A percentile compares a stretch with the other conserved stretches of the same genome.
These are phyloP conservation scores for Fusarium continuum DNA, from an alignment of 2,329 filamentous ascomycete genomes.

Conservation along the genomic window DNA sequence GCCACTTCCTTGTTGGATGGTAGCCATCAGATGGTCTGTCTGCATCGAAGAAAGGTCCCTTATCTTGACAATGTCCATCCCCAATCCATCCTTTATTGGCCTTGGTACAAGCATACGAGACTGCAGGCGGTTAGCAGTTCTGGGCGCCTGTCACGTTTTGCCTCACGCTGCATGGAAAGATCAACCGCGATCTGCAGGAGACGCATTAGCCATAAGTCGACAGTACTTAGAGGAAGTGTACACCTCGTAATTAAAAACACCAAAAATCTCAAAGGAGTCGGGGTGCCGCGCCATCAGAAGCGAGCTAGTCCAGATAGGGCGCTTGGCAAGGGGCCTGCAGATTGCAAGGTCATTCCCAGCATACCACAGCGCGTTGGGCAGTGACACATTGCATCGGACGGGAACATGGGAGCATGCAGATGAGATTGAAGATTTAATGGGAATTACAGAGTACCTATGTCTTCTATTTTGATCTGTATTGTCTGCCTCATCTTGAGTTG, in stretches of 20 bases:
- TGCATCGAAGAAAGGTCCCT: not conserved
- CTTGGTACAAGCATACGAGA: not conserved
- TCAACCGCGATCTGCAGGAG: conserved; percentile 25
- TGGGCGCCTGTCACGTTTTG: conserved; percentile 26
- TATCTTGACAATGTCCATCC: not conserved
- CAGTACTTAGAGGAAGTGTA: conserved; percentile 16
- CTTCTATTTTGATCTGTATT: too few relatives aligned
- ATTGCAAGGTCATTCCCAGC: not conserved
- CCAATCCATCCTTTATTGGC: not conserved
- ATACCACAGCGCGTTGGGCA: conserved; percentile 5
- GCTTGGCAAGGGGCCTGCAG: not conserved
- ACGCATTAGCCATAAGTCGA: conserved; percentile 4
- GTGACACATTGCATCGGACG: conserved; percentile 21
- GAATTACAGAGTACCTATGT: too few relatives aligned
- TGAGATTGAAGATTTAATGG: conserved; percentile 9
- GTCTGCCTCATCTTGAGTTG: not conserved
- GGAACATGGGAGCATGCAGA: not conserved
- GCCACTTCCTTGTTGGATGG: conserved; percentile 22
- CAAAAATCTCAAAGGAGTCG: conserved; percentile 22
- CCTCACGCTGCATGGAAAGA: conserved; percentile 17
- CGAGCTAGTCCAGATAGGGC: conserved; percentile 14
- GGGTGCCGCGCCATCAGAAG: conserved; percentile 11
- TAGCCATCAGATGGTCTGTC: not conserved
- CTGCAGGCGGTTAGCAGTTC: conserved; percentile 11
- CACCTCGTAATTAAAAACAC: conserved; percentile 24